Percentiles rank a stretch among this genome's conserved stretches.
phyloP scores from a whole-genome alignment of 345 rosid species.

The Boechera divaricarpa region DNA sequence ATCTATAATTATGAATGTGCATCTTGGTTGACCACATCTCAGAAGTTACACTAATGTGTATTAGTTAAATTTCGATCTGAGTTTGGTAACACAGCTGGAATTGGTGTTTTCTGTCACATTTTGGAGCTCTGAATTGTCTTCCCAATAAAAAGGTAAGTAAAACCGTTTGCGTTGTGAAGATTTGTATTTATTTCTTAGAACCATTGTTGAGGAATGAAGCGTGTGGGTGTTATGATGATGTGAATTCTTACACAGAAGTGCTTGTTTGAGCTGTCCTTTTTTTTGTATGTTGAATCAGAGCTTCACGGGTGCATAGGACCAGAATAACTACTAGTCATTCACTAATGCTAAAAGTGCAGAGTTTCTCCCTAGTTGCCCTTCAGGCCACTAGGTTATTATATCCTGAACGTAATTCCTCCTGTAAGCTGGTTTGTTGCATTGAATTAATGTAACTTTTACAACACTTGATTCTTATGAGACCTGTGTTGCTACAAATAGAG shows the following conservation, averaged over 20 bases:
- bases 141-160: neutral
- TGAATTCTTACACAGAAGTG: neutral
- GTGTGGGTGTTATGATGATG: neutral
- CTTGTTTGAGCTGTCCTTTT: neutral
- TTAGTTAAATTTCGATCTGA: neutral
- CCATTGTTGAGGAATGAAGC: neutral
- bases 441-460: neutral
- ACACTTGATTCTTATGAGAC: neutral
- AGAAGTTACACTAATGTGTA: neutral
- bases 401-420: too few species aligned
- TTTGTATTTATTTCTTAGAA: neutral
- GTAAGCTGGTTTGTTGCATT: neutral
- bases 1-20: neutral
- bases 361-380: neutral
- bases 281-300: neutral
- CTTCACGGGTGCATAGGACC: neutral
- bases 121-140: neutral
- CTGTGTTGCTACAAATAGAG: neutral
- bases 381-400: neutral
- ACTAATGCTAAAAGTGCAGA: neutral
- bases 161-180: constrained; percentile 1
- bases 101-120: constrained; percentile 27
- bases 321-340: neutral
- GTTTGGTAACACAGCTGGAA: constrained; percentile 13
- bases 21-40: neutral